Conservation (phyloP, 2,329 filamentous ascomycete genomes). For the Penicillium sp. region DNA sequence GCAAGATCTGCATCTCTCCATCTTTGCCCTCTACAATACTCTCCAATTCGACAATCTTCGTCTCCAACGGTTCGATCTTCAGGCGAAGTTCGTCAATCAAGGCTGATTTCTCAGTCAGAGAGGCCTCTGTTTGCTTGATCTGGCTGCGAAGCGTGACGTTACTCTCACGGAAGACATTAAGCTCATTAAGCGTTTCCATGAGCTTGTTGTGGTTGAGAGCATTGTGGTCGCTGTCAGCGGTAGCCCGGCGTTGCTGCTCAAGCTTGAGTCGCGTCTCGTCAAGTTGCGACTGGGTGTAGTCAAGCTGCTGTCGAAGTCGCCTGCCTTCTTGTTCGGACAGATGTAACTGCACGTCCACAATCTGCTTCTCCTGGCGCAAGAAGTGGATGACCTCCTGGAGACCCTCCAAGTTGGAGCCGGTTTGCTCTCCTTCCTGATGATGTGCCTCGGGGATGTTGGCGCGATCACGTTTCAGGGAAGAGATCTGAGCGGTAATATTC, state of each 20-base stretch:
- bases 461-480: constrained; percentile 71
- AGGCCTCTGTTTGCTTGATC: constrained; percentile 68
- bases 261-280: constrained; percentile 86
- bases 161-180: constrained; percentile 94
- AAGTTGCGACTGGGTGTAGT: constrained; percentile 79
- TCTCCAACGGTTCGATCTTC: constrained; percentile 76
- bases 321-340: constrained; percentile 83
- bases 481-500: constrained; percentile 71
- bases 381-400: constrained; percentile 88
- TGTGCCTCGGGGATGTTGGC: constrained; percentile 51
- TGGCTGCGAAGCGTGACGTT: constrained; percentile 86
- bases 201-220: constrained; percentile 80
- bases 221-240: constrained; percentile 66
- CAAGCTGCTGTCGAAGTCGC: constrained; percentile 81
- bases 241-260: constrained; percentile 75
- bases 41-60: constrained; percentile 73
- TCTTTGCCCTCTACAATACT: constrained; percentile 74
- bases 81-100: constrained; percentile 69
- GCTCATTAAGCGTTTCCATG: constrained; percentile 89
- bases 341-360: constrained; percentile 93
- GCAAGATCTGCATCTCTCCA: constrained; percentile 80
- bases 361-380: constrained; percentile 91
- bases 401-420: constrained; percentile 60
- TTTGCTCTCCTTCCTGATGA: constrained; percentile 43
- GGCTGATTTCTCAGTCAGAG: constrained; percentile 67